Evolutionary conservation across 352 stramenopile genomes (phyloP).

Genomic region (Pythium grandisporangium): DNA sequence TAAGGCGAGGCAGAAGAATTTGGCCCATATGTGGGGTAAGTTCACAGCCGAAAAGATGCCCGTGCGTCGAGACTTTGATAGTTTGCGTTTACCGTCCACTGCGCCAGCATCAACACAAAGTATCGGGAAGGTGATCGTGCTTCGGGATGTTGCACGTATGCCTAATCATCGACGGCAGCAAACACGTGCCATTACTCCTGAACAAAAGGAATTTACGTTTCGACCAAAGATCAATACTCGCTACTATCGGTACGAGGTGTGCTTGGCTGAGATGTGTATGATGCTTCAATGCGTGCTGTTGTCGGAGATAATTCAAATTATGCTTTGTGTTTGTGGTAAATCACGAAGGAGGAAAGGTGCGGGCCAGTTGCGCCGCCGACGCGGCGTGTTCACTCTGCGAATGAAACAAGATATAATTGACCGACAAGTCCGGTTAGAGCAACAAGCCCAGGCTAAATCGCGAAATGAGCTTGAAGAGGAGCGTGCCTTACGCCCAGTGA

Average conservation of each 20-base stretch:
- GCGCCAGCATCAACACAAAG: not conserved
- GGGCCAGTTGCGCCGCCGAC: conserved; percentile 1
- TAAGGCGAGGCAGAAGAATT: conserved; percentile 4
- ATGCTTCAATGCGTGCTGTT: too few relatives aligned
- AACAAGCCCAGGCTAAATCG: too few relatives aligned
- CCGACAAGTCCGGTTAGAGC: conserved; percentile 4
- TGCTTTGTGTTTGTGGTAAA: too few relatives aligned
- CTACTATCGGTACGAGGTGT: conserved; percentile 8
- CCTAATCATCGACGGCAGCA: too few relatives aligned
- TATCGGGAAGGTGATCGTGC: not conserved
- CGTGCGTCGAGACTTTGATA: conserved; percentile 3
- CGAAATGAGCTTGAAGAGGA: too few relatives aligned
- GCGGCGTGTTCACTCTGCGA: conserved; percentile 6
- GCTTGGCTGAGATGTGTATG: not conserved
- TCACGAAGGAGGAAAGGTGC: too few relatives aligned
- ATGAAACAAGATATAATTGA: conserved; percentile 41
- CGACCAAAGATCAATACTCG: conserved; percentile 40
- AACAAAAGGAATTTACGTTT: conserved; percentile 32
- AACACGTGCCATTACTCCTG: too few relatives aligned
- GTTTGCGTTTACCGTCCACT: too few relatives aligned
- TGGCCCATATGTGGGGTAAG: conserved; percentile 26
- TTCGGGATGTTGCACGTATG: too few relatives aligned
- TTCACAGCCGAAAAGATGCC: conserved; percentile 50
- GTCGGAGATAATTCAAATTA: too few relatives aligned
- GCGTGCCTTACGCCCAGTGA: conserved; percentile 11